Evolutionary conservation across 176 grass and related monocot species (phyloP).

Genomic region (Chloris gayana): DNA sequence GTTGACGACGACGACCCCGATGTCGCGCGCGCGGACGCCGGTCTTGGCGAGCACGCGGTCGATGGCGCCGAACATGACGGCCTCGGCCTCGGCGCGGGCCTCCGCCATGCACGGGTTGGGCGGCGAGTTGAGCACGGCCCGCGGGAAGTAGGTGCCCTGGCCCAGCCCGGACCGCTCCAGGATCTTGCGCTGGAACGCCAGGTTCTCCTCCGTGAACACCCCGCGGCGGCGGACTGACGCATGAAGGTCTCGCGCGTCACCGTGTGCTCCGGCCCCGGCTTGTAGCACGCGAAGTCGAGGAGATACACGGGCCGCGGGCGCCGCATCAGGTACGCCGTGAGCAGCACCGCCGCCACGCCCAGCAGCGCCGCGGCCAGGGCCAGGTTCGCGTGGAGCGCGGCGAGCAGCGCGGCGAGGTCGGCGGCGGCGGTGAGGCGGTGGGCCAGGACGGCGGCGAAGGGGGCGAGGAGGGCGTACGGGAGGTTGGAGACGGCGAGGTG

Average conservation of each 20-base stretch:
- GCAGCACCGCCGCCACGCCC: neutral
- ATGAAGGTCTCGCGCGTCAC: slow-evolving; percentile 78
- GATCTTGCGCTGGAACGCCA: slow-evolving; percentile 81
- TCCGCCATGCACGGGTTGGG: slow-evolving; percentile 93
- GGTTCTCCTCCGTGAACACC: slow-evolving; percentile 65
- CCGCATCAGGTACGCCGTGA: slow-evolving; percentile 31
- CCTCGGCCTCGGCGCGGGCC: slow-evolving; percentile 79
- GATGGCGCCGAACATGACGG: slow-evolving; percentile 88
- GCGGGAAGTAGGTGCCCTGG: slow-evolving; percentile 67
- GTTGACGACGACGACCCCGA: slow-evolving; percentile 76
- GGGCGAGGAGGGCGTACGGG: slow-evolving; percentile 39
- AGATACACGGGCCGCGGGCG: slow-evolving; percentile 58
- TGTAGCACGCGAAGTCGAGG: slow-evolving; percentile 64
- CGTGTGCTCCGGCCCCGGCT: slow-evolving; percentile 5
- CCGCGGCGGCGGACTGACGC: slow-evolving; percentile 41
- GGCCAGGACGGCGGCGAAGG: slow-evolving; percentile 17
- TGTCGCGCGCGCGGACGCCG: slow-evolving; percentile 56
- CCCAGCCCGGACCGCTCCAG: slow-evolving; percentile 76
- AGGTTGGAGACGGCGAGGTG: slow-evolving; percentile 59
- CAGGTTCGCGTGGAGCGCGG: neutral
- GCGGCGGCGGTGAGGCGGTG: neutral
- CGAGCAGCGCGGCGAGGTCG: neutral
- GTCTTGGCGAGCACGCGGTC: slow-evolving; percentile 70
- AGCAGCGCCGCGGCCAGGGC: neutral
- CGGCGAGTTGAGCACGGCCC: slow-evolving; percentile 60